These are phyloP conservation scores for Oryza australiensis DNA, from an alignment of 176 grass and related monocot species.

Conservation along the genomic window DNA sequence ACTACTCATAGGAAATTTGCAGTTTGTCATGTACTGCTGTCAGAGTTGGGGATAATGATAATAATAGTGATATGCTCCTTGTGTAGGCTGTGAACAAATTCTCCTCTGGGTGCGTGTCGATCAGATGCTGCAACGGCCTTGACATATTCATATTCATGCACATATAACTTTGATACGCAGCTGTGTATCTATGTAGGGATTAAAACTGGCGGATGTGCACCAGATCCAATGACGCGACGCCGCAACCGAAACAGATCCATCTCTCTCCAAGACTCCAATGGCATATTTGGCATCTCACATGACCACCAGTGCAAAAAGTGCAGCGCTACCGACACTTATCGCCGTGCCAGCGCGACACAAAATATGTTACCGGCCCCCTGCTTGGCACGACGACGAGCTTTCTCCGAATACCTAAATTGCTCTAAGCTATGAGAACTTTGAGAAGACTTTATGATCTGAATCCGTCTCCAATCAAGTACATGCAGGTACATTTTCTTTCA, in stretches of 20 bases:
- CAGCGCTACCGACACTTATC: conserved; percentile 20
- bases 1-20: background rate
- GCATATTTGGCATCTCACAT: background rate
- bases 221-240: conserved; percentile 41
- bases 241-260: conserved; percentile 28
- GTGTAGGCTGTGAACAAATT: background rate
- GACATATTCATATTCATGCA: background rate
- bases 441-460: too few species aligned
- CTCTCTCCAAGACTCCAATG: background rate
- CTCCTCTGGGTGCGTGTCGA: background rate
- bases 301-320: background rate
- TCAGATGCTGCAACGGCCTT: background rate
- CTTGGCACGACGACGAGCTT: background rate
- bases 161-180: too few species aligned
- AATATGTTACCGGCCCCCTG: background rate
- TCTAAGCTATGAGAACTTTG: background rate
- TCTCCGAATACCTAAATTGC: background rate
- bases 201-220: background rate
- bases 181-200: background rate
- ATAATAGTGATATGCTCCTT: background rate
- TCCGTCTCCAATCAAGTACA: too few species aligned
- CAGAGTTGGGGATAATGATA: too few species aligned
- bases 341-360: conserved; percentile 12
- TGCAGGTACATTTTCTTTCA: too few species aligned
- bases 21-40: background rate